Base-by-base conservation (phyloP, 2,329 filamentous ascomycete genomes). In the Ophiostoma quercus region DNA sequence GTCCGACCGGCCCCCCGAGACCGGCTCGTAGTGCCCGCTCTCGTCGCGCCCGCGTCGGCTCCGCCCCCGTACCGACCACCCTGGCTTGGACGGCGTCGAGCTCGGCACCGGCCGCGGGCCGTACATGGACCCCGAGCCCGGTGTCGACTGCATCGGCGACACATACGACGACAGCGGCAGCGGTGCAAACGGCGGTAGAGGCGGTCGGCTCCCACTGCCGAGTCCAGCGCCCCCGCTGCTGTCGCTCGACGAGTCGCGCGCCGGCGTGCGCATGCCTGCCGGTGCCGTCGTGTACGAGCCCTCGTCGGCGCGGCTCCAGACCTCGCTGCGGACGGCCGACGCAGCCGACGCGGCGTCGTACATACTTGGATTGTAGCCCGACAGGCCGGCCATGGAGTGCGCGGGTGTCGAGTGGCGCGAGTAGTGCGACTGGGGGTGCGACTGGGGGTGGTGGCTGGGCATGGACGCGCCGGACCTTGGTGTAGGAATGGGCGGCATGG, bases 301-400 rank as follows among this genome's bases (percentile, higher is more conserved):
- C 22, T 70, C 70, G 67, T 70, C 68, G 16, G 69, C 70, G 2
- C 68, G 66, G 62, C 69, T 65, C 70, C 70, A 71, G n/a, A 66
- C 43, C 11, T 68, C 70, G 16, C 39, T 41, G 3, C 37, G 39
- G 11, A 19, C 6, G 9, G 34, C 32, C 8, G 62, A 41, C 14
- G 62, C 6, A 4, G 34, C 32, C 8, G 62, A 41, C 14, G 62
- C 19, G 2, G 62, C 34, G 39, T 66, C 34, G 34, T 39, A n/a
- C 60, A 65, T 39, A 32, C 60, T n/a, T 4, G 60, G 60, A 3
- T 63, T 19, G 29, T 63, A 34, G 6, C 57, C 57, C 14, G n/a
- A 71, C 67, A 37, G 68, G 65, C 14, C 51, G 1, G 51, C 3
- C 51, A 54, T 54, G 51, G 51, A 57, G 67, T 32, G 16, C 6